Conservation (phyloP, 345 rosid genomes). For the Gossypioides kirkii region DNA sequence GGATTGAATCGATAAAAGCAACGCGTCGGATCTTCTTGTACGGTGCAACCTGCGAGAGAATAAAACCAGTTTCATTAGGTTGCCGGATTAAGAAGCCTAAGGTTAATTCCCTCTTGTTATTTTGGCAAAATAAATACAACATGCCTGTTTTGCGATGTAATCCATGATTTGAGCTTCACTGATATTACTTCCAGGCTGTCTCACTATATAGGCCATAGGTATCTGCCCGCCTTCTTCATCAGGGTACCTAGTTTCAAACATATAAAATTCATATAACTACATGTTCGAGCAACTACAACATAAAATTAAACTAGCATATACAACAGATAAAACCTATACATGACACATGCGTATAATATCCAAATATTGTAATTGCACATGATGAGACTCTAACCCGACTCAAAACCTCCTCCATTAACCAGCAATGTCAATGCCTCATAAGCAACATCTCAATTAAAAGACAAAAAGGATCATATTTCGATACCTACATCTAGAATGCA, state of each 20-base stretch:
- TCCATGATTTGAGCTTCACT: conserved; percentile 58
- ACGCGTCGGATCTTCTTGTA: conserved; percentile 79
- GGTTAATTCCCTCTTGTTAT: background rate
- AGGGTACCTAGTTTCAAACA: conserved; percentile 52
- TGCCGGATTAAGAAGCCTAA: background rate
- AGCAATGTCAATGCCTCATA: too few species aligned
- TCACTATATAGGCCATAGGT: conserved; percentile 92
- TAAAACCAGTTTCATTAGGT: background rate
- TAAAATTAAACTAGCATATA: too few species aligned
- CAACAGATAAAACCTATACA: too few species aligned
- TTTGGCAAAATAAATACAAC: background rate
- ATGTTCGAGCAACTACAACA: too few species aligned
- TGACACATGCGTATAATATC: too few species aligned
- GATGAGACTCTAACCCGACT: too few species aligned
- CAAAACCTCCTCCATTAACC: too few species aligned
- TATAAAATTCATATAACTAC: background rate
- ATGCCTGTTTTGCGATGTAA: conserved; percentile 68
- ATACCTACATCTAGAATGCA: too few species aligned
- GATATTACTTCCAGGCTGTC: conserved; percentile 57
- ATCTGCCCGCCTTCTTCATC: conserved; percentile 90
- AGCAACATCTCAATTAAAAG: too few species aligned
- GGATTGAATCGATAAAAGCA: conserved; percentile 58
- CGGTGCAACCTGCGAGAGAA: conserved; percentile 61
- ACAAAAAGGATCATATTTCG: too few species aligned
- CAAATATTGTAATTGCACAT: too few species aligned